Evolutionary conservation across 1,284 basidiomycete genomes (phyloP), one percentile per base, ranked within the genome.

Genomic region (Heimioporus retisporus): DNA sequence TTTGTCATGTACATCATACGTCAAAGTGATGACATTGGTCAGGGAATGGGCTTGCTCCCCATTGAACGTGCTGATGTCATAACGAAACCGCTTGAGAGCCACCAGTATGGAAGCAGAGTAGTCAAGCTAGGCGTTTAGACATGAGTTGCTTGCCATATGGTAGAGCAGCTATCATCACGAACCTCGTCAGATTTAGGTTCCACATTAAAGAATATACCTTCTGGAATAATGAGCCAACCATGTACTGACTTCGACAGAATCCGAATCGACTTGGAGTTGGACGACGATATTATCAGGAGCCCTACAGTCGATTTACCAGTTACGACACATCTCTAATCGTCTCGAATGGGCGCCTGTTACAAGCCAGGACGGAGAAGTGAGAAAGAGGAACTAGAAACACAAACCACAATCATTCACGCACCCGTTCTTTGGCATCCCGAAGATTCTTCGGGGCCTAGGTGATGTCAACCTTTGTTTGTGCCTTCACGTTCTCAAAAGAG

Each of bases 21-120:
- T 11, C 44, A 46, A 46, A 23, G 50, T 51, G 21, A 68, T 16
- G 40, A 69, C 50, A 14, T 69, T 70, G 31, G 43, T 58, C 50
- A 67, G 25, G 14, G 62, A 67, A 56, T 67, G 68, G 58, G 64
- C 50, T 16, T 59, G 31, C 55, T 48, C 54, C 57, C 62, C 31
- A 60, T 55, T 50, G 64, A n/a, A 4, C 23, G 43, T 13, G 28
- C 18, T 11, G 61, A 55, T 19, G 16, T 46, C 44, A 19, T 68
- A 43, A 55, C 7, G 3, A n/a, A 68, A 68, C 25, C 1, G 48
- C 23, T 55, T n/a, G 21, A 63, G 42, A 42, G 68, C 10, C 11
- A 60, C 57, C 51, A 48, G 18, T 18, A 60, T 8, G 15, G 46
- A 63, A 51, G 59, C 50, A 1, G 55, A 40, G 25, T 59, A 64